These are phyloP conservation scores for Ustilago nuda DNA, from an alignment of 1,284 basidiomycete species.

Conservation along the genomic window DNA sequence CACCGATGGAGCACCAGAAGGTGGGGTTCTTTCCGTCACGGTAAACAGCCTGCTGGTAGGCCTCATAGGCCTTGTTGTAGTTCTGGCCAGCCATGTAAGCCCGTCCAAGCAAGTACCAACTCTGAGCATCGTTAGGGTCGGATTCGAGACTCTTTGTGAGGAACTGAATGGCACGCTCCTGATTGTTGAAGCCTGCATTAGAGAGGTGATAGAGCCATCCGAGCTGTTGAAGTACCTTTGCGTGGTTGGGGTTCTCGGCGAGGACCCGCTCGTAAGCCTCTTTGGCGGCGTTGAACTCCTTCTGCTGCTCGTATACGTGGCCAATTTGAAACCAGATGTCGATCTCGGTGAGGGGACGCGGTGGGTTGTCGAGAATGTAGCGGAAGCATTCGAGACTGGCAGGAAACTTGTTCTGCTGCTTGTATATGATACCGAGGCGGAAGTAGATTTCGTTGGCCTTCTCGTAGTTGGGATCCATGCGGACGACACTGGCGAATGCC, in stretches of 20 bases:
- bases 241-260: slow-evolving; percentile 89
- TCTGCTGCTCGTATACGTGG: slow-evolving; percentile 96
- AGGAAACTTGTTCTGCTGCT: slow-evolving; percentile 88
- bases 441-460: slow-evolving; percentile 99
- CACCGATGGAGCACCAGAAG: slow-evolving; percentile 99
- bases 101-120: slow-evolving; percentile 97
- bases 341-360: slow-evolving; percentile 91
- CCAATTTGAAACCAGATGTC: slow-evolving; percentile 99
- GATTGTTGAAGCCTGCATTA: slow-evolving; percentile 91
- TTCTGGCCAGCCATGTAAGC: slow-evolving; percentile 99
- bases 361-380: slow-evolving; percentile 93
- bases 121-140: slow-evolving; percentile 96
- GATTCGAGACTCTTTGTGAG: slow-evolving; percentile 81
- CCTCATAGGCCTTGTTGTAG: slow-evolving; percentile 99
- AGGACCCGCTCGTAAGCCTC: slow-evolving; percentile 98
- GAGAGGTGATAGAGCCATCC: slow-evolving; percentile 98
- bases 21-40: slow-evolving; percentile 98
- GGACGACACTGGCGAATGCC: slow-evolving; percentile 93
- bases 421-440: slow-evolving; percentile 98
- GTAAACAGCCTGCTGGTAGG: slow-evolving; percentile 98
- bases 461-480: slow-evolving; percentile 98
- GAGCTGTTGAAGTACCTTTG: slow-evolving; percentile 96
- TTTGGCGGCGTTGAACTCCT: slow-evolving; percentile 90
- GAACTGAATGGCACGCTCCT: slow-evolving; percentile 91
- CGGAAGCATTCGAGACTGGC: slow-evolving; percentile 77